Conservation (phyloP, 2,329 filamentous ascomycete genomes). For the Phyllosticta citriasiana region DNA sequence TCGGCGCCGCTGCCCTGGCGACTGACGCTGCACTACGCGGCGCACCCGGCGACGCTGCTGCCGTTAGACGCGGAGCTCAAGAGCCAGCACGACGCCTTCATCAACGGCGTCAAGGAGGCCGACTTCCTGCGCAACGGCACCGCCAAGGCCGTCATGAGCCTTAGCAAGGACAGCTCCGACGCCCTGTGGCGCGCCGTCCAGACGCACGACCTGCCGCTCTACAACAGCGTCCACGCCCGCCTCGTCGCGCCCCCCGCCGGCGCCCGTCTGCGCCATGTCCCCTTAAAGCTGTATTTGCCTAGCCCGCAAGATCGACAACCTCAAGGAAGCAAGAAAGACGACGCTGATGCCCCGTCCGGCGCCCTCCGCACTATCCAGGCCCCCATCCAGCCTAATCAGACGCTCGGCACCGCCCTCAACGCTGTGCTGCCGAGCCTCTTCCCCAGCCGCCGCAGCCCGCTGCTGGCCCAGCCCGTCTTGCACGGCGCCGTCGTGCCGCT, state of each 20-base stretch:
- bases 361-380: slow-evolving; percentile 55
- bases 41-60: slow-evolving; percentile 49
- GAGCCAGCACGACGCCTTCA: slow-evolving; percentile 54
- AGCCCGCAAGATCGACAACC: slow-evolving; percentile 24
- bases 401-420: slow-evolving; percentile 69
- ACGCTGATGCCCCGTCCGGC: slow-evolving; percentile 18
- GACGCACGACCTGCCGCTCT: slow-evolving; percentile 64
- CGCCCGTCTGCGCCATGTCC: slow-evolving; percentile 64
- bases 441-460: slow-evolving; percentile 71
- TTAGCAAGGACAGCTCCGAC: slow-evolving; percentile 75
- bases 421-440: slow-evolving; percentile 70
- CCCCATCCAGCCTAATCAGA: slow-evolving; percentile 55
- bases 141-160: slow-evolving; percentile 79
- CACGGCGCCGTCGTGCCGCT: slow-evolving; percentile 82
- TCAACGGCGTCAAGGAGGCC: slow-evolving; percentile 65
- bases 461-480: slow-evolving; percentile 73
- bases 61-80: slow-evolving; percentile 45
- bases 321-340: neutral
- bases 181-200: slow-evolving; percentile 73
- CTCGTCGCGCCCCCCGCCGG: slow-evolving; percentile 67
- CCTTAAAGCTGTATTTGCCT: slow-evolving; percentile 75
- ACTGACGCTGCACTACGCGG: slow-evolving; percentile 51
- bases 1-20: slow-evolving; percentile 47
- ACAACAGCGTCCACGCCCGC: slow-evolving; percentile 62
- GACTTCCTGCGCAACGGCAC: slow-evolving; percentile 83